These are phyloP conservation scores for Kurtzmaniella quercitrusa DNA, from an alignment of 1,139 yeast species.

Conservation along the genomic window DNA sequence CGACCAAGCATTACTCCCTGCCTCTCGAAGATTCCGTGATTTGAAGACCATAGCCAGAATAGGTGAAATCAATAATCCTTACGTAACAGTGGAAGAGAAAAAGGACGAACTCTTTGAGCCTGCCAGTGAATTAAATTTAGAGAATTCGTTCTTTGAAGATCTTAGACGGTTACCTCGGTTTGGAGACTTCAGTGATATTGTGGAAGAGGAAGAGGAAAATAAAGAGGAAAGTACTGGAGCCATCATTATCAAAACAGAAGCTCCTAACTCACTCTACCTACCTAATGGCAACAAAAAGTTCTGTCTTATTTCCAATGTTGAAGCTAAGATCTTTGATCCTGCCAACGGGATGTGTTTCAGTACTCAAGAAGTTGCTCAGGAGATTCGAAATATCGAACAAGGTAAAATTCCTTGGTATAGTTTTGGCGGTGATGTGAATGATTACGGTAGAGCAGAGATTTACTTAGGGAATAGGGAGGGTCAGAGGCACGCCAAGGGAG, in stretches of 20 bases:
- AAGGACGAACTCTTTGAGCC: slow-evolving; percentile 33
- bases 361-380: slow-evolving; percentile 72
- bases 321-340: slow-evolving; percentile 85
- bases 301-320: slow-evolving; percentile 76
- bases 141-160: slow-evolving; percentile 42
- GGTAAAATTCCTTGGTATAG: slow-evolving; percentile 70
- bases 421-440: slow-evolving; percentile 29
- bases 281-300: slow-evolving; percentile 67
- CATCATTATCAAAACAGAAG: slow-evolving; percentile 55
- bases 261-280: slow-evolving; percentile 69
- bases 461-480: slow-evolving; percentile 56
- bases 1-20: slow-evolving; percentile 48
- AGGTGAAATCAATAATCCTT: slow-evolving; percentile 41
- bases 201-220: slow-evolving; percentile 39
- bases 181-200: slow-evolving; percentile 55
- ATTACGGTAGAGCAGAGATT: slow-evolving; percentile 59
- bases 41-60: slow-evolving; percentile 52
- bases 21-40: slow-evolving; percentile 49
- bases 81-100: slow-evolving; percentile 32
- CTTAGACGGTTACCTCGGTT: slow-evolving; percentile 57
- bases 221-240: slow-evolving; percentile 38
- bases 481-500: slow-evolving; percentile 71
- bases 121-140: slow-evolving; percentile 32
- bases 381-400: slow-evolving; percentile 62
- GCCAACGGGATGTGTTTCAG: slow-evolving; percentile 81